These are phyloP conservation scores for Cornus florida DNA, from an alignment of 148 eudicot genomes.

Conservation along the genomic window DNA sequence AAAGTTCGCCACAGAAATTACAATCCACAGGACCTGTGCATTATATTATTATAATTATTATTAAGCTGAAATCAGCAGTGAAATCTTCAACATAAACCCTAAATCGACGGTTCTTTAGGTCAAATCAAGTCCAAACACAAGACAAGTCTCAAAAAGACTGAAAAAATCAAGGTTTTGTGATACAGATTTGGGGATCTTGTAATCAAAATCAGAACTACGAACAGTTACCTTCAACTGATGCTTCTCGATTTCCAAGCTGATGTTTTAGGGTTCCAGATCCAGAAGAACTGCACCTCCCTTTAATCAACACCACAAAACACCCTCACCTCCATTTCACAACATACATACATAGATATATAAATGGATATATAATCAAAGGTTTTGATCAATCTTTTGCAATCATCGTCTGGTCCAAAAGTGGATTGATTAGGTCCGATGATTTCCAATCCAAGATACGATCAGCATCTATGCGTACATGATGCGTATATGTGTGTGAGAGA, in stretches of 20 bases:
- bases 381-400: too few relatives aligned
- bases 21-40: neutral
- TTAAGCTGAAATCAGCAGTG: conserved; percentile 14
- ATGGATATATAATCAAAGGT: too few relatives aligned
- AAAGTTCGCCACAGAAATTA: conserved; percentile 9
- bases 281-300: conserved; percentile 10
- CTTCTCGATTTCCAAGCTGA: conserved; percentile 18
- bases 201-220: conserved; percentile 6
- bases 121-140: conserved; percentile 13
- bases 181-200: conserved; percentile 21
- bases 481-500: too few relatives aligned
- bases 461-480: too few relatives aligned
- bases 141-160: neutral
- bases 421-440: too few relatives aligned
- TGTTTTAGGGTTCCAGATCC: conserved; percentile 38
- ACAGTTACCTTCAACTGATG: conserved; percentile 25
- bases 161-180: conserved; percentile 4
- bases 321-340: neutral
- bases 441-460: too few relatives aligned
- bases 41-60: neutral
- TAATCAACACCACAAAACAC: conserved; percentile 11
- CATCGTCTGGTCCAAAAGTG: too few relatives aligned
- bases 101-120: neutral
- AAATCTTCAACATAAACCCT: conserved; percentile 8
- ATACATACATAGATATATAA: too few relatives aligned